Evolutionary conservation across 2,329 filamentous ascomycete genomes (phyloP).

Genomic region (Erysiphe neolycopersici): DNA sequence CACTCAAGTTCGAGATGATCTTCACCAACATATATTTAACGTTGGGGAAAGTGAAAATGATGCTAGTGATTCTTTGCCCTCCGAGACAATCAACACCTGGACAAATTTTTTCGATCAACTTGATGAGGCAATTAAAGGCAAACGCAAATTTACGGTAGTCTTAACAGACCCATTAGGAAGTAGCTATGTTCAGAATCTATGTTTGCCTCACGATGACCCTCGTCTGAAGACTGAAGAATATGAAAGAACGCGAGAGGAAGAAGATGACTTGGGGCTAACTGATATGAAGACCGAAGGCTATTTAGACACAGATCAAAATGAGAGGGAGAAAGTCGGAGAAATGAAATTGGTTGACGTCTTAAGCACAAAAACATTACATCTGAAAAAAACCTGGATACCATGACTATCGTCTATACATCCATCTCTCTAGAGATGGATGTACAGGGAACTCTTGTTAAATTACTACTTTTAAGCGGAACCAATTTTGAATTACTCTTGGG

Average conservation of each 20-base stretch:
- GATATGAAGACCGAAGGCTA: constrained; percentile 92
- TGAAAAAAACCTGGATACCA: no score
- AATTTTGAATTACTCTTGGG: no score
- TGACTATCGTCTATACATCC: no score
- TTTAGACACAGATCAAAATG: constrained; percentile 9
- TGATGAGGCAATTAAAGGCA: constrained; percentile 51
- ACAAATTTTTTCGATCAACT: constrained; percentile 53
- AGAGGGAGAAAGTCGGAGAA: neutral
- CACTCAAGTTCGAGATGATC: constrained; percentile 74
- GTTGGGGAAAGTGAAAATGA: constrained; percentile 25
- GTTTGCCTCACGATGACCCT: constrained; percentile 47
- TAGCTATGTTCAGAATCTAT: constrained; percentile 81
- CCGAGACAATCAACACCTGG: constrained; percentile 46
- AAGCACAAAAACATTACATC: no score
- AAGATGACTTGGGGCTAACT: constrained; percentile 68
- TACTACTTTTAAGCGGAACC: no score
- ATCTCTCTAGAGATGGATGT: no score
- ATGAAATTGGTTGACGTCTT: no score
- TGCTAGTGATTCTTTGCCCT: constrained; percentile 55
- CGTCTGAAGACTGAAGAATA: constrained; percentile 67
- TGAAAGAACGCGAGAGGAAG: constrained; percentile 66
- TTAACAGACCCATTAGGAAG: constrained; percentile 73
- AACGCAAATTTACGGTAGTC: constrained; percentile 56
- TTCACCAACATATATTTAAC: constrained; percentile 71
- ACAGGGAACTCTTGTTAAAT: no score